Evolutionary conservation across 805 yeast species (phyloP), one percentile per base, ranked within the genome.

Genomic region (Candida alai): DNA sequence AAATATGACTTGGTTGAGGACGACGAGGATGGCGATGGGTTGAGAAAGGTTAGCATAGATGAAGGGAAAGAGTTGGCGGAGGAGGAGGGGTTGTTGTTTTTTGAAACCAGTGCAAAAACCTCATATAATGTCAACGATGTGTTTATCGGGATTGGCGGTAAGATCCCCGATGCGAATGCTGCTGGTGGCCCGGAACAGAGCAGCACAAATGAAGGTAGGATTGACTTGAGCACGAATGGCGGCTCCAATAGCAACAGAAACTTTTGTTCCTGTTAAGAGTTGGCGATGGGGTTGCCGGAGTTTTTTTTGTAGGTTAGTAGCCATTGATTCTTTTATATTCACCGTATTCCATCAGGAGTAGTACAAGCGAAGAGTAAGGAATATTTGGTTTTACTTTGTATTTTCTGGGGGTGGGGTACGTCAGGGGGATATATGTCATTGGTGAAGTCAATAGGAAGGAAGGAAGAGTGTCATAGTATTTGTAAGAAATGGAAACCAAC

Each of bases 101-200:
- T 85, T 54, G 98, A 90, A 65, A 87, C 97, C 6, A 80, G 93
- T 55, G 98, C 98, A 14, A 90, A 90, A 66, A 79, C 94, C 3
- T 84, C 90, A 12, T 71, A 73, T 51, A 88, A 89, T 52, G 96
- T 90, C 24, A 86, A 84, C 52, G 95, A 90, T 43, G 95, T 90
- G 35, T 90, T 90, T 56, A 65, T 86, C 53, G 90, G 86, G 11
- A 85, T 90, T 44, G 98, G 96, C 29, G 78, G 79, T 40, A 81
- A 83, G 63, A 84, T 90, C 36, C 96, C 97, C 4, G 67, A 60
- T 11, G 37, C 33, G 10, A 16, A 34, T 11, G 12, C 31, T n/a
- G 8, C 26, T 15, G 11, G 5, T 13, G 22, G 12, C 11, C 32
- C 13, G 22, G 18, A 37, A 39, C 28, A 43, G 42, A 36, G 39